Evolutionary conservation across 1,284 basidiomycete genomes (phyloP), one percentile per base, ranked within the genome.

Genomic region (Exsudoporus floridanus): DNA sequence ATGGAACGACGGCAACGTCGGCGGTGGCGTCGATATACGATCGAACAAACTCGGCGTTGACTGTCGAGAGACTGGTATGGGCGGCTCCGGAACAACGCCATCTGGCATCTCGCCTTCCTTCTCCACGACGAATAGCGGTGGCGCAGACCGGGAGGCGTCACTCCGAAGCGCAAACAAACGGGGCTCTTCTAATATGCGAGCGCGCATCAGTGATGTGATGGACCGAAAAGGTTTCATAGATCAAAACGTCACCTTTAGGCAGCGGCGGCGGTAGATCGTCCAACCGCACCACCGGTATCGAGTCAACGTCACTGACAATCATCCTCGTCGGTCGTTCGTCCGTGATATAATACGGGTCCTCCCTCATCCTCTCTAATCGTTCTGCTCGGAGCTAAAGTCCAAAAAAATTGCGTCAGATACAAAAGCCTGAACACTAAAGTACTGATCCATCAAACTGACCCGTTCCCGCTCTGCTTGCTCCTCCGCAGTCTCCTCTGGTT

Each of bases 281-380:
- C 31, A 96, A 74, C 58, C 75, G 81, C 25, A 94, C 88, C 27
- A 96, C 82, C 0, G 94, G 91, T 70, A 96, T 95, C 5, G 82
- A 79, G 61, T 94, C 92, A 13, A 96, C 63, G 63, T 94, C 90
- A 25, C 85, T 79, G 6, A 72, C 70, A 18, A 66, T 65, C 45
- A 66, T 61, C 50, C 71, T 75, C 41, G 73, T 65, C 5, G 79
- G 73, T 56, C 68, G 73, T 50, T 83, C 81, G 52, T 90, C 88
- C 35, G 83, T 78, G 55, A 95, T 86, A 66, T 95, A 95, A 71
- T 92, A 95, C 9, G 93, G 93, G 68, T 95, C 92, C 58, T 92
- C 89, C 46, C 81, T 81, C 58, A 85, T 75, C 60, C 86, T 81
- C 55, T 88, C 90, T 45, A 85, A 70, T 37, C 90, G 77, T 58